Conservation (phyloP, 2,329 filamentous ascomycete genomes). For the Alternaria solani region DNA sequence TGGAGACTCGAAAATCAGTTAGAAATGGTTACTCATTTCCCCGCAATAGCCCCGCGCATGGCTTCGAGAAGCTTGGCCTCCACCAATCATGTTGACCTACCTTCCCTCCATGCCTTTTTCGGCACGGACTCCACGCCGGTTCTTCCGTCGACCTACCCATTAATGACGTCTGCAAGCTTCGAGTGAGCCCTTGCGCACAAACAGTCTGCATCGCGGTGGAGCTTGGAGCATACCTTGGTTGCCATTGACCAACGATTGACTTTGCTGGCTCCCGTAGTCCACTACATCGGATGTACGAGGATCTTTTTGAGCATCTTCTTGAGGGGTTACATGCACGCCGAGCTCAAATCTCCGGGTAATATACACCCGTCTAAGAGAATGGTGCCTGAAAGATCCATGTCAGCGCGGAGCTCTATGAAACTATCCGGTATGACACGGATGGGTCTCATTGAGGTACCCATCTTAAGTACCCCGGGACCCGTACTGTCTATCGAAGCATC, state of each 20-base stretch:
- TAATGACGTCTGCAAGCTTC: slow-evolving; percentile 26
- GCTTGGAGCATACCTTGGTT: slow-evolving; percentile 29
- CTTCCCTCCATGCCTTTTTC: slow-evolving; percentile 20
- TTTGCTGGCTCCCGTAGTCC: slow-evolving; percentile 10
- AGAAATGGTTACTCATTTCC: slow-evolving; percentile 17
- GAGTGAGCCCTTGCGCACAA: slow-evolving; percentile 21
- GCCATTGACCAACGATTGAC: slow-evolving; percentile 27
- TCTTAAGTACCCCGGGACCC: slow-evolving; percentile 17
- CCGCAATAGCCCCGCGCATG: slow-evolving; percentile 21
- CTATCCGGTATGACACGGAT: slow-evolving; percentile 9
- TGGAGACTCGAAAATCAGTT: slow-evolving; percentile 1
- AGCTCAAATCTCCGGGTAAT: slow-evolving; percentile 21
- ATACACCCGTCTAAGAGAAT: slow-evolving; percentile 4
- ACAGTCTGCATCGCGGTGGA: slow-evolving; percentile 19
- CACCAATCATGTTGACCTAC: slow-evolving; percentile 34
- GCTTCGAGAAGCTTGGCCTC: slow-evolving; percentile 33
- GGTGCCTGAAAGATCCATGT: slow-evolving; percentile 7
- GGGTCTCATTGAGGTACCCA: slow-evolving; percentile 12
- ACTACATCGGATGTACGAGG: slow-evolving; percentile 9
- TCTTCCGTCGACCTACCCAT: slow-evolving; percentile 32
- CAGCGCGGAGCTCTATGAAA: slow-evolving; percentile 21
- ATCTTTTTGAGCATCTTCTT: slow-evolving; percentile 13
- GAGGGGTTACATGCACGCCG: slow-evolving; percentile 24
- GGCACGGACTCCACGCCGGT: slow-evolving; percentile 32
- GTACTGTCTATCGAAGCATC: background rate